Evolutionary conservation across 441 rosid species (phyloP).

Genomic region (Manihot esculenta): DNA sequence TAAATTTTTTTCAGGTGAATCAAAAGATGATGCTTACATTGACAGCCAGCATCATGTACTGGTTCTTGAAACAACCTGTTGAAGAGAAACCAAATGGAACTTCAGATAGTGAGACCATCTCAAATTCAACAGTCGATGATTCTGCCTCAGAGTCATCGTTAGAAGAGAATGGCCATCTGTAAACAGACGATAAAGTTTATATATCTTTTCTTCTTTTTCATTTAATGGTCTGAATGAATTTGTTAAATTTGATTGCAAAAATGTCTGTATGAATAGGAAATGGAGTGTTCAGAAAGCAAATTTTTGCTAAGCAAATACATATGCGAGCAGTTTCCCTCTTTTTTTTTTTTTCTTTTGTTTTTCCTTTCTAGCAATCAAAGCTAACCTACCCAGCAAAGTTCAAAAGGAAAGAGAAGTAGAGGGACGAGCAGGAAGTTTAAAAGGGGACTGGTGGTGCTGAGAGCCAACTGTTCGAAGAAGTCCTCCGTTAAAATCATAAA

Average conservation of each 20-base stretch:
- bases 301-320: constrained; percentile 35
- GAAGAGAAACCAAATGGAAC: constrained; percentile 56
- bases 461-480: too few species aligned
- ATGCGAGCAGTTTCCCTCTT: constrained; percentile 29
- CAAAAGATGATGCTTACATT: constrained; percentile 96
- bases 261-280: constrained; percentile 20
- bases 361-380: too few species aligned
- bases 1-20: constrained; percentile 58
- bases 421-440: too few species aligned
- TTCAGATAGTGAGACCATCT: constrained; percentile 69
- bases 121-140: constrained; percentile 72
- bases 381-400: too few species aligned
- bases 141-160: constrained; percentile 89
- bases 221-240: constrained; percentile 6
- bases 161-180: constrained; percentile 49
- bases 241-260: constrained; percentile 31
- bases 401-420: too few species aligned
- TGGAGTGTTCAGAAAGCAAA: constrained; percentile 30
- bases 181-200: constrained; percentile 1
- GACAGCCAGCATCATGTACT: constrained; percentile 92
- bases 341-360: too few species aligned
- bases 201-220: not conserved
- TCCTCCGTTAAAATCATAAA: too few species aligned
- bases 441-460: too few species aligned
- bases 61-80: constrained; percentile 82